phyloP scores from a whole-genome alignment of 768 basidiomycete genomes.

The Pisolithus tinctorius region DNA sequence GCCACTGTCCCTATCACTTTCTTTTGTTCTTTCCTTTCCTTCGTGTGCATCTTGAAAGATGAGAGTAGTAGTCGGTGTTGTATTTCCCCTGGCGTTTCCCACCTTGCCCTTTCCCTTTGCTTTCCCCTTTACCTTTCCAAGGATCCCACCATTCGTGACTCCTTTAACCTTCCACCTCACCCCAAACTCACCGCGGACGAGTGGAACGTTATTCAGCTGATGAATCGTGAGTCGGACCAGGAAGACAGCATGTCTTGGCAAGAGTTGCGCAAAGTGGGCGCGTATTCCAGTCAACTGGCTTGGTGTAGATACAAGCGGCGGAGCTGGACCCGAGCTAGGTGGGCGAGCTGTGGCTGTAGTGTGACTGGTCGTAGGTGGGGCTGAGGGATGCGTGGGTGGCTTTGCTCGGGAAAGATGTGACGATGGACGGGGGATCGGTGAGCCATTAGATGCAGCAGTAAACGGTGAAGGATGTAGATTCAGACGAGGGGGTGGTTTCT shows the following conservation, averaged over 20 bases:
- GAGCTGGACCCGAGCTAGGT: conserved; percentile 3
- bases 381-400: not conserved
- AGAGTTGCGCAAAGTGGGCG: conserved; percentile 51
- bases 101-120: conserved; percentile 19
- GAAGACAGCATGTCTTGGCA: conserved; percentile 63
- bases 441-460: not conserved
- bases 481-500: conserved; percentile 3
- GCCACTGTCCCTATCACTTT: conserved; percentile 20
- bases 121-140: conserved; percentile 33
- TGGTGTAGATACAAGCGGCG: not conserved
- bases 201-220: conserved; percentile 64
- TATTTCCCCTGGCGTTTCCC: not conserved
- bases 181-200: conserved; percentile 64
- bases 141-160: conserved; percentile 37
- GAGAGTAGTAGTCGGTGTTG: not conserved
- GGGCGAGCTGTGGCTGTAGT: conserved; percentile 3
- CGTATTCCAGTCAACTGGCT: conserved; percentile 33
- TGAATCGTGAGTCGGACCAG: conserved; percentile 54
- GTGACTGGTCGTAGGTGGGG: not conserved
- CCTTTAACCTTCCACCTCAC: conserved; percentile 70
- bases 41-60: not conserved
- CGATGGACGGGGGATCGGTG: not conserved
- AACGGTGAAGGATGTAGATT: not conserved
- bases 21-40: conserved; percentile 6
- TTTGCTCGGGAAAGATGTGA: not conserved